Percentiles rank a stretch among this genome's conserved stretches.
phyloP scores from a whole-genome alignment of 306 rosid species.

The Trichosanthes truncata region DNA sequence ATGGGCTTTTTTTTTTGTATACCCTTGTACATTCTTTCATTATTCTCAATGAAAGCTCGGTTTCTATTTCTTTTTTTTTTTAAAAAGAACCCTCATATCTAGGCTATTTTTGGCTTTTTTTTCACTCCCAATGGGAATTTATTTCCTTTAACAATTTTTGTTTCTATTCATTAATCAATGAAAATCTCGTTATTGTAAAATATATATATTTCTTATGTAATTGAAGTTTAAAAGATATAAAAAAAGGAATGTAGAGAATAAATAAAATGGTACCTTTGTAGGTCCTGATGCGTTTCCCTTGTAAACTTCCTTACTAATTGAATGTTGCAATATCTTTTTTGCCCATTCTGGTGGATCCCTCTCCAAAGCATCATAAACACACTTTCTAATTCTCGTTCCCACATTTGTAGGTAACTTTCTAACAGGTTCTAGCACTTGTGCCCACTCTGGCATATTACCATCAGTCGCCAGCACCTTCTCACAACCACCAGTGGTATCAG shows the following conservation, averaged over 20 bases:
- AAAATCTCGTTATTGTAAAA: background rate
- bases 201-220: no score
- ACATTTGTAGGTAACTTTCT: slow-evolving; percentile 95
- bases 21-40: no score
- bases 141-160: background rate
- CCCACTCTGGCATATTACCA: slow-evolving; percentile 84
- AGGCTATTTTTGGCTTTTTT: background rate
- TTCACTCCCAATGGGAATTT: background rate
- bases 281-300: slow-evolving; percentile 99
- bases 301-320: slow-evolving; percentile 93
- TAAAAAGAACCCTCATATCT: background rate
- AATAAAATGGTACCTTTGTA: slow-evolving; percentile 63
- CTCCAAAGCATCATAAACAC: slow-evolving; percentile 73
- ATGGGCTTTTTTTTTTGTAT: no score
- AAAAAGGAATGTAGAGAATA: slow-evolving; percentile 3
- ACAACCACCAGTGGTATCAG: slow-evolving; percentile 41
- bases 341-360: slow-evolving; percentile 97
- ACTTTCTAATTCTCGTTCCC: slow-evolving; percentile 94
- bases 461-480: slow-evolving; percentile 36
- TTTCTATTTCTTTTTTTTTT: no score
- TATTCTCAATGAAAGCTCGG: no score
- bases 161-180: background rate
- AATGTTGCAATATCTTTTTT: slow-evolving; percentile 59
- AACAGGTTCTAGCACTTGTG: slow-evolving; percentile 81
- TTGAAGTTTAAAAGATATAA: background rate